phyloP scores from a whole-genome alignment of 2,329 filamentous ascomycete species.

The Amphichorda felina region DNA sequence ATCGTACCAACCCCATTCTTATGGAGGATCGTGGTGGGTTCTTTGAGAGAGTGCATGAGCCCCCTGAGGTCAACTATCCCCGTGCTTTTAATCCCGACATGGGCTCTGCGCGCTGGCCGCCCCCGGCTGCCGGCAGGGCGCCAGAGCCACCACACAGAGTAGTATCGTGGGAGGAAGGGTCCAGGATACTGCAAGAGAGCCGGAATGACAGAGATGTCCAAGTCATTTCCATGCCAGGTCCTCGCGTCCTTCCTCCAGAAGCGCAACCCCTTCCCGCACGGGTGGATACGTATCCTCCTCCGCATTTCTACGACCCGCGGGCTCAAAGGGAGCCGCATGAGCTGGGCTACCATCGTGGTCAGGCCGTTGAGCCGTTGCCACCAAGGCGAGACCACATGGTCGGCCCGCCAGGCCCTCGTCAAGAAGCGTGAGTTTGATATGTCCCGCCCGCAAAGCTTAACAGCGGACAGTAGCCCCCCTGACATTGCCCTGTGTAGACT shows the following conservation, averaged over 20 bases:
- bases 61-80: neutral
- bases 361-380: neutral
- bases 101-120: too few relatives aligned
- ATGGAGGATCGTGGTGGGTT: conserved; percentile 28
- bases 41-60: conserved; percentile 16
- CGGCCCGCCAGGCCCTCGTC: neutral
- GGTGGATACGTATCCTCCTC: neutral
- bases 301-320: neutral
- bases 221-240: neutral
- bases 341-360: neutral
- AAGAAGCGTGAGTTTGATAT: neutral
- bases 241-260: conserved; percentile 1
- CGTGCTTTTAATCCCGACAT: neutral
- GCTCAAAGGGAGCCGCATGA: neutral
- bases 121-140: neutral
- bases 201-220: neutral
- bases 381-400: neutral
- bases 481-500: neutral
- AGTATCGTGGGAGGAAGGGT: conserved; percentile 6
- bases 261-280: neutral
- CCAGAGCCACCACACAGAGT: conserved; percentile 1
- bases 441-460: neutral
- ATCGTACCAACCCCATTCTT: conserved; percentile 6
- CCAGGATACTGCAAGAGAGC: conserved; percentile 4
- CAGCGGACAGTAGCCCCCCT: neutral